Conservation (phyloP, 2,329 filamentous ascomycete genomes). For the Cladosporium sphaerospermum region DNA sequence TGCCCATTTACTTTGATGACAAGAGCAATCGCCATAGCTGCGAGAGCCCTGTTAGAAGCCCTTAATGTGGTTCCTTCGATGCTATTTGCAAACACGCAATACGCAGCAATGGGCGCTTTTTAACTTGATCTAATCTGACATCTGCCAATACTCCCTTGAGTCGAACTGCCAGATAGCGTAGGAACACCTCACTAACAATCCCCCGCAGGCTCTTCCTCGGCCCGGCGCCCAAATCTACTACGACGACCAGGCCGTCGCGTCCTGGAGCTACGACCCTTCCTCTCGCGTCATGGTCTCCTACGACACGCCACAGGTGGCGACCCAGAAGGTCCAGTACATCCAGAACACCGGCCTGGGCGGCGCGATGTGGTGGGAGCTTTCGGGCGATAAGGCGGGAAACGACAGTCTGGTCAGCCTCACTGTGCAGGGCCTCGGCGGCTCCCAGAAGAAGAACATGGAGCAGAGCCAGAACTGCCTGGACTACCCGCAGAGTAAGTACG, state of each 20-base stretch:
- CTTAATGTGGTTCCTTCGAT: slow-evolving; percentile 5
- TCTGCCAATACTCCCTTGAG: too few species aligned
- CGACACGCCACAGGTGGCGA: slow-evolving; percentile 59
- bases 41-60: slow-evolving; percentile 9
- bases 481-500: slow-evolving; percentile 49
- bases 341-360: slow-evolving; percentile 63
- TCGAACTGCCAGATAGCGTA: neutral
- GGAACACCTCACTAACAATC: neutral
- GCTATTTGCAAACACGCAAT: slow-evolving; percentile 9
- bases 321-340: slow-evolving; percentile 65
- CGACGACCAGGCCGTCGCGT: slow-evolving; percentile 60
- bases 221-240: slow-evolving; percentile 56
- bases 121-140: slow-evolving; percentile 8
- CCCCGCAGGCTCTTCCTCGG: slow-evolving; percentile 55
- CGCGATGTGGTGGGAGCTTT: slow-evolving; percentile 92
- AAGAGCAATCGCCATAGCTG: slow-evolving; percentile 10
- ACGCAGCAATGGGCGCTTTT: slow-evolving; percentile 11
- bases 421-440: slow-evolving; percentile 27
- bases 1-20: neutral
- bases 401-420: slow-evolving; percentile 48
- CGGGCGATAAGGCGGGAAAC: slow-evolving; percentile 59
- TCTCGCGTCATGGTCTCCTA: slow-evolving; percentile 69
- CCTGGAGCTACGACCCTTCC: slow-evolving; percentile 65
- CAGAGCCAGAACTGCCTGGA: slow-evolving; percentile 40
- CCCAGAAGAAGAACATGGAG: slow-evolving; percentile 35